Conservation (phyloP, 2,329 filamentous ascomycete species). For the Penicillium rolfsii region DNA sequence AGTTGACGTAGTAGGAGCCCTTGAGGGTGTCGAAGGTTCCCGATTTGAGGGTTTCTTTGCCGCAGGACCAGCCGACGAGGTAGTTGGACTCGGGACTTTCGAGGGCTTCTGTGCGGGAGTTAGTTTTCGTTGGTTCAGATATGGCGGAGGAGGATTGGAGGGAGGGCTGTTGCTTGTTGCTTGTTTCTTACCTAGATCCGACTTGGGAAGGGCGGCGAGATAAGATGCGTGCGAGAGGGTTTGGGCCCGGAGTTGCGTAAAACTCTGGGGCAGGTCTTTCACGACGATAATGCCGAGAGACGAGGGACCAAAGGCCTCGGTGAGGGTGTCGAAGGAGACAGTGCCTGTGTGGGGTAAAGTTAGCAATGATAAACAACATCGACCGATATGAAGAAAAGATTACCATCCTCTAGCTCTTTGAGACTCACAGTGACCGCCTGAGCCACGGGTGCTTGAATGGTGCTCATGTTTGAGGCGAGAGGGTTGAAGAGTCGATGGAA, state of each 20-base stretch:
- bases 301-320: constrained; percentile 81
- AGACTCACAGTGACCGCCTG: constrained; percentile 54
- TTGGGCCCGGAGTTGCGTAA: constrained; percentile 69
- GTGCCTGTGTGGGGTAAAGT: constrained; percentile 31
- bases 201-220: constrained; percentile 75
- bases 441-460: constrained; percentile 31
- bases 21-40: constrained; percentile 66
- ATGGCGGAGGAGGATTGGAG: background rate
- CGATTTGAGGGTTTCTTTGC: constrained; percentile 65
- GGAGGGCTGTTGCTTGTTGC: background rate
- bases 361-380: constrained; percentile 5
- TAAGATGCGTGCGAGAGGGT: constrained; percentile 87
- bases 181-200: constrained; percentile 65
- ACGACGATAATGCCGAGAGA: constrained; percentile 95
- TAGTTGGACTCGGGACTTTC: constrained; percentile 57
- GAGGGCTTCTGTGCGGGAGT: constrained; percentile 41
- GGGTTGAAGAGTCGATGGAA: background rate
- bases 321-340: constrained; percentile 50
- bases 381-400: constrained; percentile 12
- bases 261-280: constrained; percentile 75
- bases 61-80: constrained; percentile 66
- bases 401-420: constrained; percentile 53
- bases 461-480: constrained; percentile 20
- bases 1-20: constrained; percentile 67
- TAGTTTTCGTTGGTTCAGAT: background rate